A percentile compares a stretch with the other conserved stretches of the same genome.
These are phyloP conservation scores for Caloboletus inedulis DNA, from an alignment of 1,284 basidiomycete genomes.

Conservation along the genomic window DNA sequence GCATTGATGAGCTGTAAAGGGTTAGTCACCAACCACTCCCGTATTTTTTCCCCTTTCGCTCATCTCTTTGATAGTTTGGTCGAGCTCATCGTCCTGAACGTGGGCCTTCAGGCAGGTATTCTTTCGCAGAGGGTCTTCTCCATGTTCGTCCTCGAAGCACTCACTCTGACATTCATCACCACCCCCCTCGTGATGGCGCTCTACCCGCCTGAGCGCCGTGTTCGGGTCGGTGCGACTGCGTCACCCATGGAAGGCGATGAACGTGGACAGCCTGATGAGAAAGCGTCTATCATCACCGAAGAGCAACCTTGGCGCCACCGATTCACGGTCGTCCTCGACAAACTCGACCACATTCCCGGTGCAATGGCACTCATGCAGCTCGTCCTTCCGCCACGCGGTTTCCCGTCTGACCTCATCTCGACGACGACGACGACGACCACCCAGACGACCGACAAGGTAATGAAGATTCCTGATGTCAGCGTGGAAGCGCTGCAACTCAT, in stretches of 20 bases:
- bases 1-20: slow-evolving; percentile 96
- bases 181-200: slow-evolving; percentile 77
- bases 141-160: slow-evolving; percentile 91
- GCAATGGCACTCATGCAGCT: slow-evolving; percentile 64
- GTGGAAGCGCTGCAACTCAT: slow-evolving; percentile 83
- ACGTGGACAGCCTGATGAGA: slow-evolving; percentile 12
- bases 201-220: slow-evolving; percentile 67
- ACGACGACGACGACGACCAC: too few relatives aligned
- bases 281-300: slow-evolving; percentile 17
- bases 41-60: too few relatives aligned
- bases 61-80: slow-evolving; percentile 60
- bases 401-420: too few relatives aligned
- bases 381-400: too few relatives aligned
- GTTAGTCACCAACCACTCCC: too few relatives aligned
- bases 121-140: too few relatives aligned
- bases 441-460: too few relatives aligned
- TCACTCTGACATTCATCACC: slow-evolving; percentile 86
- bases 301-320: slow-evolving; percentile 32
- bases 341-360: slow-evolving; percentile 80
- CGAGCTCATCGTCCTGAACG: slow-evolving; percentile 93
- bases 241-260: slow-evolving; percentile 3
- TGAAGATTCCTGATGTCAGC: too few relatives aligned
- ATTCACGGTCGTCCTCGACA: slow-evolving; percentile 85
- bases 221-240: slow-evolving; percentile 3
- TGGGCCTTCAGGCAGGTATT: too few relatives aligned